Conservation (phyloP, 1,284 basidiomycete species). For the Coniferiporia weirii region DNA sequence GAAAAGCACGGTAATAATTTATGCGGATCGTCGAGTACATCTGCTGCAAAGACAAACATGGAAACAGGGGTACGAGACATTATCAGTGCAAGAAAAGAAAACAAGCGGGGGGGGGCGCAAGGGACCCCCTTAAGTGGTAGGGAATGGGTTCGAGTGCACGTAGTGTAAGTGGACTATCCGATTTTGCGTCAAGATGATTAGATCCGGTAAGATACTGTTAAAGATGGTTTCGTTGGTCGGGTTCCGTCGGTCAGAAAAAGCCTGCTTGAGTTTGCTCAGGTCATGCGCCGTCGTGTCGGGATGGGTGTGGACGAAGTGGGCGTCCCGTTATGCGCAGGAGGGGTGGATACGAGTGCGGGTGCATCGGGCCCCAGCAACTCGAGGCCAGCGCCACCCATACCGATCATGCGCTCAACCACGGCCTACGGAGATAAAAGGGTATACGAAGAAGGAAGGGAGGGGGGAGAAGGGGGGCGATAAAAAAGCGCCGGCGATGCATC, state of each 20-base stretch:
- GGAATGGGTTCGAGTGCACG: no score
- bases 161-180: no score
- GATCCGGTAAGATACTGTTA: no score
- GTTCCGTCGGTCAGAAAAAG: conserved; percentile 33
- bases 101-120: no score
- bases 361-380: not conserved
- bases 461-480: not conserved
- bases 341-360: not conserved
- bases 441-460: not conserved
- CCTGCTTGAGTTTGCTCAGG: conserved; percentile 21
- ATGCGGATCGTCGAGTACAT: no score
- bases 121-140: no score
- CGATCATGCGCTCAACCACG: conserved; percentile 61
- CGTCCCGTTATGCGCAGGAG: not conserved
- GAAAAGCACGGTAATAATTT: no score
- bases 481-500: not conserved
- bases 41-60: no score
- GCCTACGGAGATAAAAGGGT: conserved; percentile 32
- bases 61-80: no score
- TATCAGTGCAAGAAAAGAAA: no score
- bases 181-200: no score
- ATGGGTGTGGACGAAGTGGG: not conserved
- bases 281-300: conserved; percentile 6
- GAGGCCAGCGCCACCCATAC: conserved; percentile 34
- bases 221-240: no score